Evolutionary conservation across 1,284 basidiomycete species (phyloP), one percentile per base, ranked within the genome.

Genomic region (Termitomyces sp.): DNA sequence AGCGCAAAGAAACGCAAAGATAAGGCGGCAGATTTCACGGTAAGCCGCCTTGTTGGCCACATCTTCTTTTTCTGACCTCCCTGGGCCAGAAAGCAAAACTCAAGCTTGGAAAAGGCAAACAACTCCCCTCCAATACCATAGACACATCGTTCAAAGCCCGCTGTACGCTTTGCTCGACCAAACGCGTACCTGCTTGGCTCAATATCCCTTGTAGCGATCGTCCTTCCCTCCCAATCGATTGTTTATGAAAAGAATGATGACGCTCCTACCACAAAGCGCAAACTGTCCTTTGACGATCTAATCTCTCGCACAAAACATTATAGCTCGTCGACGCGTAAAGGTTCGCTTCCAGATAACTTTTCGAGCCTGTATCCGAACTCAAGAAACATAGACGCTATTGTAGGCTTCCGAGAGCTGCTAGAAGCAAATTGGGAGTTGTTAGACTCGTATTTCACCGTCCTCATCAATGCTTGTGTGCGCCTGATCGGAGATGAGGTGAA

Each of bases 131-230:
- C 51, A 98, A 98, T 80, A 90, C 85, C 8, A 85, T 97, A 60
- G 92, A 98, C 70, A 98, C 95, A 1, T 94, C 94, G 0, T 98
- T 96, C 82, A 97, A 94, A 70, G 86, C 93, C 42, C 82, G 91
- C 61, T 93, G 93, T 94, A 63, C 59, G 78, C 66, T 47, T 45
- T 52, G 33, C 4, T 49, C 13, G 50, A 53, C n/a, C 9, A 5
- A 26, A 30, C 30, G 15, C 17, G 39, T 17, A 52, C 31, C 34
- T 19, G 17, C 36, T 45, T 15, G 8, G 50, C 54, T 55, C 33
- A 39, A 55, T 52, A 55, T 43, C 17, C 33, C 34, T 28, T 5
- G 31, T 54, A 96, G 94, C 91, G 13, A 95, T 98, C 67, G 87
- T 86, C 26, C 77, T 98, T n/a, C 94, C 94, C 0, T 81, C 81